These are phyloP conservation scores for Pythium brassicae DNA, from an alignment of 352 stramenopile genomes.

Conservation along the genomic window DNA sequence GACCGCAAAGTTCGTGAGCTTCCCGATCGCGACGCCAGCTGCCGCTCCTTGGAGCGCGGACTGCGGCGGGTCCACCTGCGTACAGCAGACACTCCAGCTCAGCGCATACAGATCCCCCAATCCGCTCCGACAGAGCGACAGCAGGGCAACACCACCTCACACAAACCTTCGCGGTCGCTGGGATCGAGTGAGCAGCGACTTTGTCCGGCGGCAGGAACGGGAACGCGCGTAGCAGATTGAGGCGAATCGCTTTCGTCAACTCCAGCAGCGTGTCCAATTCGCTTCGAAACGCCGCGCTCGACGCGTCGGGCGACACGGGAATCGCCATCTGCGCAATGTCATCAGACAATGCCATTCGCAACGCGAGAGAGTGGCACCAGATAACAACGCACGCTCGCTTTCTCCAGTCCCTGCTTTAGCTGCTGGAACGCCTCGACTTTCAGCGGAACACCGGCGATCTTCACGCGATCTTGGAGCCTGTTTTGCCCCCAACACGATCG, in stretches of 20 bases:
- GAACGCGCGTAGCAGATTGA: constrained; percentile 53
- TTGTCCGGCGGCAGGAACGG: constrained; percentile 44
- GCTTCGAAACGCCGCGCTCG: constrained; percentile 43
- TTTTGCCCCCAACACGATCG: too few species aligned
- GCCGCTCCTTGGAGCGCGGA: constrained; percentile 10
- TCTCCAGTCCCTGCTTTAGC: constrained; percentile 66
- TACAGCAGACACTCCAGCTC: neutral
- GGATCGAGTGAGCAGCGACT: neutral
- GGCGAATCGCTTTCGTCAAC: constrained; percentile 33
- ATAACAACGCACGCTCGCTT: constrained; percentile 50
- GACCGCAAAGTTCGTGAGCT: constrained; percentile 76
- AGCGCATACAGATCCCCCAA: neutral
- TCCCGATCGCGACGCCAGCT: constrained; percentile 41
- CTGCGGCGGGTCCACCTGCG: neutral
- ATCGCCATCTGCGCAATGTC: constrained; percentile 53
- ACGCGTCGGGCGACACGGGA: constrained; percentile 37
- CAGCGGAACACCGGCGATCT: constrained; percentile 45
- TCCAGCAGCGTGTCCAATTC: constrained; percentile 60
- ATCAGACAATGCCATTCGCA: constrained; percentile 12
- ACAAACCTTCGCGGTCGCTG: constrained; percentile 3
- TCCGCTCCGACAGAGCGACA: too few species aligned
- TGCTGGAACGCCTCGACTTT: constrained; percentile 66
- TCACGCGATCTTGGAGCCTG: constrained; percentile 64
- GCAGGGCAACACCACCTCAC: neutral
- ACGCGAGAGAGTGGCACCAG: too few species aligned